Conservation (phyloP, 768 basidiomycete species). For the Tulasnella sp. region DNA sequence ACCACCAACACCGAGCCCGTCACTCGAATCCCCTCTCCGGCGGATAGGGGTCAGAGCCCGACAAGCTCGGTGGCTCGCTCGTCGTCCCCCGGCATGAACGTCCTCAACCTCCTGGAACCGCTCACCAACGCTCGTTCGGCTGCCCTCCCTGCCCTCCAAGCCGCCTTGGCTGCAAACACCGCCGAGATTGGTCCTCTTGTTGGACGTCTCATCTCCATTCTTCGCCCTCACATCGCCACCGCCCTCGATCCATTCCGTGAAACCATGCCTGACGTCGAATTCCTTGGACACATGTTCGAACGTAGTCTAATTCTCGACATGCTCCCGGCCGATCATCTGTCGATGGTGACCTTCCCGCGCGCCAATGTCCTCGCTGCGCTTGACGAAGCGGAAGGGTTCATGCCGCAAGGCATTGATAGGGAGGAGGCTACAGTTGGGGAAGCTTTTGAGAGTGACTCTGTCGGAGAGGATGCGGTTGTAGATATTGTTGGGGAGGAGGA, state of each 20-base stretch:
- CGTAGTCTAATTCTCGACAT: not conserved
- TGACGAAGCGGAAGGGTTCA: not conserved
- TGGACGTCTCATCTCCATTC: not conserved
- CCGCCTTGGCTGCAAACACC: not conserved
- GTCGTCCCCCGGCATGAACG: not conserved
- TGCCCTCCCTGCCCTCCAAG: constrained; percentile 5
- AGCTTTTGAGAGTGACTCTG: not conserved
- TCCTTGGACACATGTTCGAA: constrained; percentile 1
- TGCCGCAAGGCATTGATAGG: not conserved
- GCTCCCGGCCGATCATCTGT: not conserved
- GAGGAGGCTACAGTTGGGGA: not conserved
- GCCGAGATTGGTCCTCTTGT: not conserved
- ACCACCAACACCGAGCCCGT: not conserved
- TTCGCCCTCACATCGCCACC: not conserved
- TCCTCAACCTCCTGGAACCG: constrained; percentile 12
- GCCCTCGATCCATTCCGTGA: not conserved
- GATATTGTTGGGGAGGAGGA: constrained; percentile 10
- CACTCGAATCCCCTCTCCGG: constrained; percentile 3
- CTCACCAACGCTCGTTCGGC: not conserved
- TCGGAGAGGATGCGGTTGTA: not conserved
- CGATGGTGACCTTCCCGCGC: not conserved
- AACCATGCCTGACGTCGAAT: not conserved
- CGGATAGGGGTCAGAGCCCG: not conserved
- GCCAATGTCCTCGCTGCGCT: not conserved
- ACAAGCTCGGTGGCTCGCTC: not conserved